phyloP scores from a whole-genome alignment of 805 yeast genomes.

The Yarrowia osloensis region DNA sequence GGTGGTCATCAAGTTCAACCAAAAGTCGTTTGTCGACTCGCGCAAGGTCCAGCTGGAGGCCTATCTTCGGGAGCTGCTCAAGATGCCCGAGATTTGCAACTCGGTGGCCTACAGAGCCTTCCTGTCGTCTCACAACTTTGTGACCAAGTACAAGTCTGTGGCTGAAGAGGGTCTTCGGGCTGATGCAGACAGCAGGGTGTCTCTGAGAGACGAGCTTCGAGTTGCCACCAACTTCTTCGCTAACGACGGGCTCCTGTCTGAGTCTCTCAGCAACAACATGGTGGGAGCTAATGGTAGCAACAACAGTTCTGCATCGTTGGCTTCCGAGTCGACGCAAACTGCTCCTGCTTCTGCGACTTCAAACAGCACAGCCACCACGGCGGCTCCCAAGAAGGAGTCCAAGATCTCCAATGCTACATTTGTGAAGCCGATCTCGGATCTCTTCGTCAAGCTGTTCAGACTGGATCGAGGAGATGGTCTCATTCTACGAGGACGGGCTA shows the following conservation, averaged over 20 bases:
- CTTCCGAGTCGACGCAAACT: not conserved
- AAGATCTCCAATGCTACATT: slow-evolving; percentile 46
- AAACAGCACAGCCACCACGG: not conserved
- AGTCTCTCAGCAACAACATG: not conserved
- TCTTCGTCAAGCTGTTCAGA: slow-evolving; percentile 69
- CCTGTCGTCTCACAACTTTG: slow-evolving; percentile 69
- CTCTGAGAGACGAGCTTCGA: slow-evolving; percentile 45
- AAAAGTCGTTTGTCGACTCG: slow-evolving; percentile 58
- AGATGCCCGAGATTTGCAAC: slow-evolving; percentile 69
- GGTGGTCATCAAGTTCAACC: slow-evolving; percentile 71
- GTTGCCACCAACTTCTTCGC: slow-evolving; percentile 25
- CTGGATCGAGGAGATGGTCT: slow-evolving; percentile 66
- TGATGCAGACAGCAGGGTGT: slow-evolving; percentile 46
- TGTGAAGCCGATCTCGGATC: slow-evolving; percentile 79
- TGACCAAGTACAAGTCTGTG: slow-evolving; percentile 35
- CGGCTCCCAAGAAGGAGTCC: slow-evolving; percentile 5
- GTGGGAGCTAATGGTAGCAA: not conserved
- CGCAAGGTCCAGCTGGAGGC: slow-evolving; percentile 62
- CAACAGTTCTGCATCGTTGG: slow-evolving; percentile 2
- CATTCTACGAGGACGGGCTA: slow-evolving; percentile 76
- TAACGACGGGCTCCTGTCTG: slow-evolving; percentile 5
- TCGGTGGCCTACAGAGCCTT: slow-evolving; percentile 73
- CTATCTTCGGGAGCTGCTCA: slow-evolving; percentile 60
- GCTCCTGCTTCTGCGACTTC: not conserved
- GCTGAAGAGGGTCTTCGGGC: slow-evolving; percentile 6